These are phyloP conservation scores for Aureobasidium sp. DNA, from an alignment of 2,329 filamentous ascomycete genomes.

Conservation along the genomic window DNA sequence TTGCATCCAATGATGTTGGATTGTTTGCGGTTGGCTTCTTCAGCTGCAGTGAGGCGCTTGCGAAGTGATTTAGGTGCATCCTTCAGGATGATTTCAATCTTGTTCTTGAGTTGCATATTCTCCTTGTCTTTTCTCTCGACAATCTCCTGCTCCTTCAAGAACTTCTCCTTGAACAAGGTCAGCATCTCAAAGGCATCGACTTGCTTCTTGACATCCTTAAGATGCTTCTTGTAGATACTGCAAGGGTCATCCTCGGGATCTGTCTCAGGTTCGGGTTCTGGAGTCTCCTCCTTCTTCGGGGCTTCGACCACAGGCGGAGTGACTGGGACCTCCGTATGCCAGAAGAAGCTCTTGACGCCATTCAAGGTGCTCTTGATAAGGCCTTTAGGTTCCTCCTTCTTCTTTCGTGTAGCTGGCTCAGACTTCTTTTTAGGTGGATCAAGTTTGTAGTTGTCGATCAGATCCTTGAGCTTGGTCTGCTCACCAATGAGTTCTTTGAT, in stretches of 20 bases:
- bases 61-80: background rate
- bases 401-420: background rate
- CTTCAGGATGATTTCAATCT: background rate
- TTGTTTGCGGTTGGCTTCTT: background rate
- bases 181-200: conserved; percentile 5
- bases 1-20: conserved; percentile 4
- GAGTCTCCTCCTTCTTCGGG: background rate
- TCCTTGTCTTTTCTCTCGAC: background rate
- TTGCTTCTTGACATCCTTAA: conserved; percentile 5
- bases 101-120: background rate
- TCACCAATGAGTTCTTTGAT: conserved; percentile 2
- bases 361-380: background rate
- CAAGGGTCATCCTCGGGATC: conserved; percentile 5
- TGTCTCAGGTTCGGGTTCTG: background rate
- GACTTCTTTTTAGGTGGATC: background rate
- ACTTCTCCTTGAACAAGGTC: background rate
- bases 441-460: background rate
- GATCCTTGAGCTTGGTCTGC: conserved; percentile 8
- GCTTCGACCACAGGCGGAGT: background rate
- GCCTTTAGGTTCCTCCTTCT: background rate
- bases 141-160: background rate
- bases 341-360: background rate
- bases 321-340: background rate
- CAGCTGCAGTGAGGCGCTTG: background rate
- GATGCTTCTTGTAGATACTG: conserved; percentile 7